These are phyloP conservation scores for Exophiala aquamarina DNA, from an alignment of 2,329 filamentous ascomycete genomes.

Conservation along the genomic window DNA sequence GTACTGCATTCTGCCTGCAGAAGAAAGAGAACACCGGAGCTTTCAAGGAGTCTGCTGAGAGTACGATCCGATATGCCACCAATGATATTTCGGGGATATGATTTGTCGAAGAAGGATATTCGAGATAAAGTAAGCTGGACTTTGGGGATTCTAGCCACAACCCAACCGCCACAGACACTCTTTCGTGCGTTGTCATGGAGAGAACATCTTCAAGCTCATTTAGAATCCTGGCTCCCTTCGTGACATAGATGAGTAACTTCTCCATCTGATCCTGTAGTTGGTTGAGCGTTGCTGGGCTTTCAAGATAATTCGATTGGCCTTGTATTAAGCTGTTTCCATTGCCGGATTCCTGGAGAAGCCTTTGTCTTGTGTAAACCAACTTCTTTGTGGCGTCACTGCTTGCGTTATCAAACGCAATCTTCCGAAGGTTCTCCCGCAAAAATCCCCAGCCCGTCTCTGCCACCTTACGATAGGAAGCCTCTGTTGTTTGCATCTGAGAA, in stretches of 20 bases:
- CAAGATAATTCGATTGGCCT: too few relatives aligned
- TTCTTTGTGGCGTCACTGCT: background rate
- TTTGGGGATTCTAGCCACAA: background rate
- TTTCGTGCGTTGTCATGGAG: slow-evolving; percentile 1
- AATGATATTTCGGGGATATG: slow-evolving; percentile 4
- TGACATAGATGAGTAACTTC: slow-evolving; percentile 3
- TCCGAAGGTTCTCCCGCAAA: background rate
- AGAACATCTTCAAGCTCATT: slow-evolving; percentile 1
- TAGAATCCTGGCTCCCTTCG: background rate
- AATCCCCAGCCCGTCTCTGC: slow-evolving; percentile 1
- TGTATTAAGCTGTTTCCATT: background rate
- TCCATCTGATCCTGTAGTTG: slow-evolving; percentile 5
- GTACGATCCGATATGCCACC: background rate
- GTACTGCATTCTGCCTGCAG: background rate
- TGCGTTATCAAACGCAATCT: background rate
- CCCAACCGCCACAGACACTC: slow-evolving; percentile 1
- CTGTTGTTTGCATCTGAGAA: background rate
- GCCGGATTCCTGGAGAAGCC: background rate
- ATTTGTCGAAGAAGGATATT: slow-evolving; percentile 1
- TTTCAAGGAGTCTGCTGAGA: slow-evolving; percentile 6
- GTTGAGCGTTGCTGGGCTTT: background rate
- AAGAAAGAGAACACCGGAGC: slow-evolving; percentile 2
- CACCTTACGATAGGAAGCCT: background rate
- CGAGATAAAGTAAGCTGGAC: slow-evolving; percentile 4
- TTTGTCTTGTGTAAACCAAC: background rate